Percentiles rank a stretch among this genome's conserved stretches.
These are phyloP conservation scores for Pyrenophora seminiperda DNA, from an alignment of 2,329 filamentous ascomycete species.

Conservation along the genomic window DNA sequence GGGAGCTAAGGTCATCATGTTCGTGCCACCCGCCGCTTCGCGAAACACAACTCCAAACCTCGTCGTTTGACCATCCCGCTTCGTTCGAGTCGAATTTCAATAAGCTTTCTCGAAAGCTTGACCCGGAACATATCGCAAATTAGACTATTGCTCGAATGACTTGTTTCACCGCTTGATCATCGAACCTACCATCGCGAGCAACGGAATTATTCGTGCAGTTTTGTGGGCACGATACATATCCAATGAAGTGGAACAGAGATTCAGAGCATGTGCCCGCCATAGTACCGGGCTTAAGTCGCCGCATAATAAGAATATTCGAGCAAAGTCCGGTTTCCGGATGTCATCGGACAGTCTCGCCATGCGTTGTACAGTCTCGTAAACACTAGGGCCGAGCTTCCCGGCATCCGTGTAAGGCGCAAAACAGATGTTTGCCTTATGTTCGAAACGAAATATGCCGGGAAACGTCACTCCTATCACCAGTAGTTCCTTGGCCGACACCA, in stretches of 20 bases:
- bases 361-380: slow-evolving; percentile 9
- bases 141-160: not conserved
- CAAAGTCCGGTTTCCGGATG: not conserved
- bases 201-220: not conserved
- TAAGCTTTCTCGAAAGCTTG: not conserved
- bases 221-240: not conserved
- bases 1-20: slow-evolving; percentile 10
- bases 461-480: slow-evolving; percentile 28
- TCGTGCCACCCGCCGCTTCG: slow-evolving; percentile 13
- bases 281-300: not conserved
- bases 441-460: slow-evolving; percentile 39
- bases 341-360: slow-evolving; percentile 1
- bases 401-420: slow-evolving; percentile 23
- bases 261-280: not conserved
- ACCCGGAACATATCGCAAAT: no score
- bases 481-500: slow-evolving; percentile 31
- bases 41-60: slow-evolving; percentile 40
- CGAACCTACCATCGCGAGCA: not conserved
- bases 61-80: slow-evolving; percentile 29
- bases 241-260: not conserved
- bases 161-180: not conserved
- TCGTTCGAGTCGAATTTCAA: slow-evolving; percentile 1
- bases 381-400: slow-evolving; percentile 24
- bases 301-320: not conserved
- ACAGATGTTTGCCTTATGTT: slow-evolving; percentile 31